These are phyloP conservation scores for Citrus mangshanensis DNA, from an alignment of 345 rosid genomes.

Conservation along the genomic window DNA sequence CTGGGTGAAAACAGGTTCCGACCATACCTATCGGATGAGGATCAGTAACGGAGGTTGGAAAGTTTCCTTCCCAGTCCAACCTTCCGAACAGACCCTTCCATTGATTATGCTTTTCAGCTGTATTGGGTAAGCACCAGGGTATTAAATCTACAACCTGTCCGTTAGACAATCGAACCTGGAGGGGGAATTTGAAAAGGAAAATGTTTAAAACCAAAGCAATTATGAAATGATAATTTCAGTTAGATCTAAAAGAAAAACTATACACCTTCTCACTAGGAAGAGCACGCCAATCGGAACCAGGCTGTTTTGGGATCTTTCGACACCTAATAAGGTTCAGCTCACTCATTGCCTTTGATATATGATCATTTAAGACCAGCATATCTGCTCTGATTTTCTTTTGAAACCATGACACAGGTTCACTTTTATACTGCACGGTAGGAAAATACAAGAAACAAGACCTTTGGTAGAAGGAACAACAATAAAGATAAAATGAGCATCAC, in stretches of 20 bases:
- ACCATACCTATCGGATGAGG: constrained; percentile 97
- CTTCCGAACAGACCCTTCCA: constrained; percentile 95
- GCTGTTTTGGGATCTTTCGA: constrained; percentile 66
- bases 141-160: constrained; percentile 67
- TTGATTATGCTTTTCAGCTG: constrained; percentile 67
- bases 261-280: constrained; percentile 76
- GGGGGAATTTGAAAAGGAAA: not conserved
- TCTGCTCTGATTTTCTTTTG: constrained; percentile 69
- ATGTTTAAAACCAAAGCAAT: not conserved
- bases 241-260: not conserved
- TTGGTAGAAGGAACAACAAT: not conserved
- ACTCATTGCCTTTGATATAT: constrained; percentile 77
- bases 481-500: not conserved
- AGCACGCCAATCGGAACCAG: constrained; percentile 94
- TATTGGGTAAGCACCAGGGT: constrained; percentile 83
- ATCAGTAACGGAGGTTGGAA: constrained; percentile 83
- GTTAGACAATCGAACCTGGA: constrained; percentile 57
- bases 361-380: constrained; percentile 53
- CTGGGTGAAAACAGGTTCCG: constrained; percentile 96
- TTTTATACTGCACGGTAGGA: constrained; percentile 41
- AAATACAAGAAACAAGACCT: not conserved
- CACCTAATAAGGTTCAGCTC: constrained; percentile 76
- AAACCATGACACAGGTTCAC: constrained; percentile 73
- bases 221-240: not conserved
- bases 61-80: constrained; percentile 91